Conservation (phyloP, 2,329 filamentous ascomycete species). For the Exophiala phaeomuriformis region DNA sequence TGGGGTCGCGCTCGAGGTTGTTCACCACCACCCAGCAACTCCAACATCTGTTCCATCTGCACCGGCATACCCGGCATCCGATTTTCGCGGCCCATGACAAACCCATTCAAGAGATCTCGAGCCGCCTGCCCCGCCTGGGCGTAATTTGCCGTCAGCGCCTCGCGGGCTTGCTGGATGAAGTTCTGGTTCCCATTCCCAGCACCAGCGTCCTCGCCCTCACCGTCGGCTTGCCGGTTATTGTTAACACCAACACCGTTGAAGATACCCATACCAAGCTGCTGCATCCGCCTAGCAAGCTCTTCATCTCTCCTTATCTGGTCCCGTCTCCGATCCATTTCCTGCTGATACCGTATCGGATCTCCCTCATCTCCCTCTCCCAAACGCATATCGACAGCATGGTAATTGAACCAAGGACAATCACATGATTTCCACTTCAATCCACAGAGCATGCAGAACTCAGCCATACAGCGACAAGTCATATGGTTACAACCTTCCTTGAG, state of each 20-base stretch:
- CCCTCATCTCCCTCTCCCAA: constrained; percentile 31
- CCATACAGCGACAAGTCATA: constrained; percentile 77
- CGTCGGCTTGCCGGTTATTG: neutral
- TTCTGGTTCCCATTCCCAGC: constrained; percentile 52
- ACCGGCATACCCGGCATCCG: constrained; percentile 17
- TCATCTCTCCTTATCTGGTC: constrained; percentile 46
- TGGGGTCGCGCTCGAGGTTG: neutral
- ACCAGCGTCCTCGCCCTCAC: constrained; percentile 12
- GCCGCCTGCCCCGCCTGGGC: constrained; percentile 31
- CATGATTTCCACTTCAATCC: constrained; percentile 76
- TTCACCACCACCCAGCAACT: constrained; percentile 1
- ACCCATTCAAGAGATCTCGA: constrained; percentile 27
- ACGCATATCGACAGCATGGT: constrained; percentile 48
- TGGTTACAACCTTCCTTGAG: constrained; percentile 78
- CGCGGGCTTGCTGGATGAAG: constrained; percentile 39
- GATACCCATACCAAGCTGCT: constrained; percentile 36
- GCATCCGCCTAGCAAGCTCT: constrained; percentile 46
- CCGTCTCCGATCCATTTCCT: constrained; percentile 42
- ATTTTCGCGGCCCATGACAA: constrained; percentile 24
- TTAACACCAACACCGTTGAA: neutral
- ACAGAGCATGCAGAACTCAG: constrained; percentile 83
- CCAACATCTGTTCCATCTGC: constrained; percentile 17
- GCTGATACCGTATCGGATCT: constrained; percentile 37
- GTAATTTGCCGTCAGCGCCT: constrained; percentile 31
- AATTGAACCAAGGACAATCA: constrained; percentile 73